Percentiles rank a stretch among this genome's conserved stretches.
Evolutionary conservation across 1,139 yeast species (phyloP).

Genomic region (Yamadazyma spencermartinsiae): DNA sequence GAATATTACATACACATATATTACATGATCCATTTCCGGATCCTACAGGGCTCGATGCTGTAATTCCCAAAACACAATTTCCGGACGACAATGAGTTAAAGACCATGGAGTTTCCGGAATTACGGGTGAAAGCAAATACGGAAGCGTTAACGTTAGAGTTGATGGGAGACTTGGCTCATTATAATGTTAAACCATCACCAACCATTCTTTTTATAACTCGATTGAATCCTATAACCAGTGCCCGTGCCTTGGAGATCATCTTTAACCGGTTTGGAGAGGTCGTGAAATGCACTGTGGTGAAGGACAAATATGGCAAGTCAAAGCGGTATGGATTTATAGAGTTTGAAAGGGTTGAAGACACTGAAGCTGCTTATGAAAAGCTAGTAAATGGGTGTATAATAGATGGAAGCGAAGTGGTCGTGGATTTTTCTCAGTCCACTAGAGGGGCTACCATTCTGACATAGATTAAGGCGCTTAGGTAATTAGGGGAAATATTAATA

Average conservation of each 20-base stretch:
- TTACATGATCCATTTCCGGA: slow-evolving; percentile 58
- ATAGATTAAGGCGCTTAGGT: no score
- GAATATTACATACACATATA: slow-evolving; percentile 52
- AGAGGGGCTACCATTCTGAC: no score
- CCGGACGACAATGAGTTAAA: slow-evolving; percentile 16
- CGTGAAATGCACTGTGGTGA: slow-evolving; percentile 51
- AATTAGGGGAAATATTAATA: no score
- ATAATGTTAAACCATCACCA: slow-evolving; percentile 61
- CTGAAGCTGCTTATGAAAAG: slow-evolving; percentile 60
- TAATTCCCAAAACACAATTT: slow-evolving; percentile 5
- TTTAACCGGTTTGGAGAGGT: slow-evolving; percentile 63
- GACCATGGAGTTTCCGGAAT: slow-evolving; percentile 6
- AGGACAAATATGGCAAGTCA: slow-evolving; percentile 44
- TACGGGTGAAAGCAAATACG: slow-evolving; percentile 12
- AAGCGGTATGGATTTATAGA: slow-evolving; percentile 66
- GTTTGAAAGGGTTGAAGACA: slow-evolving; percentile 44
- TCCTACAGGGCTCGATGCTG: slow-evolving; percentile 8
- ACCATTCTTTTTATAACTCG: slow-evolving; percentile 62
- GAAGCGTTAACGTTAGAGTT: slow-evolving; percentile 60
- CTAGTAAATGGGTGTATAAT: slow-evolving; percentile 59
- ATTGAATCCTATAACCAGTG: slow-evolving; percentile 58
- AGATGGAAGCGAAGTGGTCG: slow-evolving; percentile 64
- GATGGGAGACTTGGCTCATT: slow-evolving; percentile 64
- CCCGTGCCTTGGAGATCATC: slow-evolving; percentile 52
- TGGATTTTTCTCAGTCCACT: slow-evolving; percentile 66